Base-by-base conservation (phyloP, 345 rosid species). In the Hirschfeldia incana region DNA sequence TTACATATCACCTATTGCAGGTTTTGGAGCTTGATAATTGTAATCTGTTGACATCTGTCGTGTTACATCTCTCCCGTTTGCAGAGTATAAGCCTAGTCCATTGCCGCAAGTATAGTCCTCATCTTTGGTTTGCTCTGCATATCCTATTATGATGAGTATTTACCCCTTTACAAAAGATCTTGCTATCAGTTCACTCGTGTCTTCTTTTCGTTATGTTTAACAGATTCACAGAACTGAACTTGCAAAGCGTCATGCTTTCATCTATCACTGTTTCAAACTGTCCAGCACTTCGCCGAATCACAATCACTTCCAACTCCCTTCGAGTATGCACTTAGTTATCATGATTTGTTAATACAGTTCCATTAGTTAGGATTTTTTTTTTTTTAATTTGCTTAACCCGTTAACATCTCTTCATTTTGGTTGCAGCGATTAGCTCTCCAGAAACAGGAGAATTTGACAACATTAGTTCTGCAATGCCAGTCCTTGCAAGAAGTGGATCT, bases 11-110 rank as follows among this genome's bases (percentile, higher is more conserved):
- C 61, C 53, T 78, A 16, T 76, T 86, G 74, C 85, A 95, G 99
- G 97, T 90, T 70, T 80, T 95, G 93, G 98, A 95, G 88, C 93
- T 95, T 78, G 92, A 90, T 77, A 91, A 90, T 82, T 95, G 99
- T 82, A 89, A 85, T 72, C 80, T 91, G 42, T 85, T 95, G 89
- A 91, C 97, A 57, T 83, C 96, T 64, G 98, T 95, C 37, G 89
- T 94, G 39, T 83, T 95, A 88, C 96, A 90, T 73, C 96, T 95
- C 83, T 87, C 93, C 62, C 89, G 80, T 53, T 78, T 95, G 87
- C 88, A 86, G 86, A 88, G 83, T 78, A 90, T 95, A 64, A 88
- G 93, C 76, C 85, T 95, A 64, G 96, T 91, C 78, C 95, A 87
- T 83, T 90, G 95, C 80, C 89, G 95, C 88, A 90, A 87, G 95